Percentiles rank a stretch among this genome's conserved stretches.
Conservation (phyloP, 441 rosid species). For the Adansonia grandidieri region DNA sequence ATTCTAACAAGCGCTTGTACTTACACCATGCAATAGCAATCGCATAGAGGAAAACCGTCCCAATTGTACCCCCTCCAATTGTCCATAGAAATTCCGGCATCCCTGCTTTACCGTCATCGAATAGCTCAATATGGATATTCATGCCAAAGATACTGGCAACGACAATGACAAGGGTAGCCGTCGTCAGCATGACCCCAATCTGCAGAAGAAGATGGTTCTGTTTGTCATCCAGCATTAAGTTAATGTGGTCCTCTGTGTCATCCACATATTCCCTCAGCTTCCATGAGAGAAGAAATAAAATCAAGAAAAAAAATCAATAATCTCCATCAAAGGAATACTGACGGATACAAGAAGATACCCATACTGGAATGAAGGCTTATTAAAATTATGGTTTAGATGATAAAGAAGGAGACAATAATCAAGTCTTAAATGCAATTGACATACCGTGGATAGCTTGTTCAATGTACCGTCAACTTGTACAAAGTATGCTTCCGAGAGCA, state of each 20-base stretch:
- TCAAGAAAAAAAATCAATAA: not conserved
- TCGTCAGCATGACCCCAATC: conserved; percentile 82
- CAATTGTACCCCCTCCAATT: conserved; percentile 59
- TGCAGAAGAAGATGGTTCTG: conserved; percentile 77
- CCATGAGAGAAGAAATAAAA: conserved; percentile 22
- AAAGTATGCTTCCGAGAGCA: conserved; percentile 89
- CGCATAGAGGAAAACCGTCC: conserved; percentile 62
- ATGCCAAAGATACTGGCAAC: conserved; percentile 74
- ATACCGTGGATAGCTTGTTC: conserved; percentile 83
- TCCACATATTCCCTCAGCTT: conserved; percentile 86
- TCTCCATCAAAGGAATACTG: not conserved
- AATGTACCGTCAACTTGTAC: conserved; percentile 85
- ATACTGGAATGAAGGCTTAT: not conserved
- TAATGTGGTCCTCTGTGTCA: conserved; percentile 87
- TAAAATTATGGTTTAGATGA: not conserved
- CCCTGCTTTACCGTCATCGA: conserved; percentile 36
- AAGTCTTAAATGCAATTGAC: conserved; percentile 1
- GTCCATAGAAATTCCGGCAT: conserved; percentile 64
- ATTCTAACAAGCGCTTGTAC: conserved; percentile 73
- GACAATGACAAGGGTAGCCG: conserved; percentile 71
- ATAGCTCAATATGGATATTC: conserved; percentile 63
- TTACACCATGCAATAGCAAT: conserved; percentile 84
- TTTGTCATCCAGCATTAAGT: conserved; percentile 88
- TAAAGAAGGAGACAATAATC: not conserved
- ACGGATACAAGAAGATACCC: not conserved